Conservation (phyloP, 1,284 basidiomycete genomes). For the Microbotryum scabiosae region DNA sequence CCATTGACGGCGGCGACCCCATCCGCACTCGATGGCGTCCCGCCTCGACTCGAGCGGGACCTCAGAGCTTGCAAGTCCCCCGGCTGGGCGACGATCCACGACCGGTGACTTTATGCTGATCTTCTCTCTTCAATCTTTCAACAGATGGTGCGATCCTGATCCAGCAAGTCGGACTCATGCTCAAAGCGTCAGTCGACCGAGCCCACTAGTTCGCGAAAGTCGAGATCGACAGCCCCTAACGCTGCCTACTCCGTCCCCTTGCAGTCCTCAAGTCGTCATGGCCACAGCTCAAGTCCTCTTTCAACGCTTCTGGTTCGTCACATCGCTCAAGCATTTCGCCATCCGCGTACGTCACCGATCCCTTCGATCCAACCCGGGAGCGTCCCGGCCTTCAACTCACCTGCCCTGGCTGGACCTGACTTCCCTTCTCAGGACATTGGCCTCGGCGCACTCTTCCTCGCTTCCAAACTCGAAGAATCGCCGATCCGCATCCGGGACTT, state of each 20-base stretch:
- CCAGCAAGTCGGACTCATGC: slow-evolving; percentile 82
- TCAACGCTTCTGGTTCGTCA: slow-evolving; percentile 94
- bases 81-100: too few relatives aligned
- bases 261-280: slow-evolving; percentile 89
- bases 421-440: slow-evolving; percentile 61
- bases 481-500: slow-evolving; percentile 83
- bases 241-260: background rate
- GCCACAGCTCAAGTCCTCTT: slow-evolving; percentile 94
- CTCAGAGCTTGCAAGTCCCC: slow-evolving; percentile 73
- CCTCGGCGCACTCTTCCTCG: slow-evolving; percentile 86
- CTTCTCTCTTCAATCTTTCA: too few relatives aligned
- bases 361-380: background rate
- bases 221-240: background rate
- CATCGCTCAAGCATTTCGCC: slow-evolving; percentile 86
- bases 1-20: slow-evolving; percentile 63
- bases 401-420: background rate
- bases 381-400: too few relatives aligned
- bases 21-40: slow-evolving; percentile 71
- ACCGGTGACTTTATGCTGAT: too few relatives aligned
- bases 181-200: slow-evolving; percentile 63
- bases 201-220: background rate
- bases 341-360: slow-evolving; percentile 58
- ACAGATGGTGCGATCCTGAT: slow-evolving; percentile 58
- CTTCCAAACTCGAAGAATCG: slow-evolving; percentile 92
- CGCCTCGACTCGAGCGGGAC: slow-evolving; percentile 70